A percentile compares a stretch with the other conserved stretches of the same genome.
Conservation (phyloP, 2,329 filamentous ascomycete genomes). For the Juglanconis oblonga region DNA sequence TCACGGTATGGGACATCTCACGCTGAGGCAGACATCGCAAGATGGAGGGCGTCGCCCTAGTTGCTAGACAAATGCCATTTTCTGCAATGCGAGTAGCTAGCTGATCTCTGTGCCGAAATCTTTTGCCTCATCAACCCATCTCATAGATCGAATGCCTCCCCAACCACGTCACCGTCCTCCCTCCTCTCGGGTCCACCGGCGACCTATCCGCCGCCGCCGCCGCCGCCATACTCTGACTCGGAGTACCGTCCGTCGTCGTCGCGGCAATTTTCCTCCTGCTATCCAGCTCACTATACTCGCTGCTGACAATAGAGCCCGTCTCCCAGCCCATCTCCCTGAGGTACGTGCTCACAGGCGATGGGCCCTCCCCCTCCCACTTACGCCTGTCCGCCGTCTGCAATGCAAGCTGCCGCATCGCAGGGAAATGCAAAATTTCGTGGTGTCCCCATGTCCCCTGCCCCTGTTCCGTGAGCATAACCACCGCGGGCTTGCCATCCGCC, state of each 20-base stretch:
- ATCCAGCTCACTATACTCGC: slow-evolving; percentile 3
- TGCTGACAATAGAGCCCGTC: not conserved
- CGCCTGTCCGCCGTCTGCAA: not conserved
- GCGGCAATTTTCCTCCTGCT: not conserved
- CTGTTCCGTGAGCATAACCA: not conserved
- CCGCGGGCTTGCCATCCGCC: not conserved
- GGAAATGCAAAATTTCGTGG: too few species aligned
- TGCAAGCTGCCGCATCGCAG: not conserved
- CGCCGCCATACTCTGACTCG: not conserved
- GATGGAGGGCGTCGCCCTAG: not conserved
- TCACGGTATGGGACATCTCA: too few species aligned
- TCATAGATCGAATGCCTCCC: slow-evolving; percentile 10
- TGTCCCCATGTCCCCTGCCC: not conserved
- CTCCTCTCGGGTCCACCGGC: not conserved
- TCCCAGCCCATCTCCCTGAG: not conserved
- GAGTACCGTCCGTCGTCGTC: not conserved
- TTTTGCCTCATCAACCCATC: not conserved
- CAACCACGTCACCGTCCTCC: slow-evolving; percentile 8
- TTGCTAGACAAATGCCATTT: not conserved
- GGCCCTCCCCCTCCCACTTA: not conserved
- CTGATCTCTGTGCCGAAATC: not conserved
- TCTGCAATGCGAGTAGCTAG: not conserved
- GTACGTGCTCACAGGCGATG: not conserved
- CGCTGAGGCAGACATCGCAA: not conserved
- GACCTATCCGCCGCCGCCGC: not conserved